These are phyloP conservation scores for Penicillium psychrosexuale DNA, from an alignment of 2,329 filamentous ascomycete genomes.

Conservation along the genomic window DNA sequence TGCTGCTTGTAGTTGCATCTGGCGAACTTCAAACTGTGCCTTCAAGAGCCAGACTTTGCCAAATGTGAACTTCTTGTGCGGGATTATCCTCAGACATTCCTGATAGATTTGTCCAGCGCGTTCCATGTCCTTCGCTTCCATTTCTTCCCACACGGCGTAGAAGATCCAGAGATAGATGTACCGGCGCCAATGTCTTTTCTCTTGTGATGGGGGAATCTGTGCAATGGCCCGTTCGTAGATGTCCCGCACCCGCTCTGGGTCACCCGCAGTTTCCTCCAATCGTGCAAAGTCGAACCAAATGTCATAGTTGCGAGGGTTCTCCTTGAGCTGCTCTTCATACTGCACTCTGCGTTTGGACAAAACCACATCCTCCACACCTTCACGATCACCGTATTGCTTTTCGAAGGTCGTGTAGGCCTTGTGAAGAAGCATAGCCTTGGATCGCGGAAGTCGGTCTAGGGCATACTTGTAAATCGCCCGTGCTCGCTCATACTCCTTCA, in stretches of 20 bases:
- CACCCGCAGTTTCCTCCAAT: conserved; percentile 80
- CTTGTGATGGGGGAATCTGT: conserved; percentile 88
- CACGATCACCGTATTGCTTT: conserved; percentile 91
- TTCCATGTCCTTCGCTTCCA: conserved; percentile 72
- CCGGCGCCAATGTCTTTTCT: conserved; percentile 94
- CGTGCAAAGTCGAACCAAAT: conserved; percentile 94
- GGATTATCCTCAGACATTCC: conserved; percentile 80
- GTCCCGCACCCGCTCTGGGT: conserved; percentile 80
- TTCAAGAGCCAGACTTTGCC: conserved; percentile 94
- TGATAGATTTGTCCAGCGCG: conserved; percentile 87
- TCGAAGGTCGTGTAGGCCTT: conserved; percentile 97
- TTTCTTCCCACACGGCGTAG: conserved; percentile 93
- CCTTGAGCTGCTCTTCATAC: conserved; percentile 91
- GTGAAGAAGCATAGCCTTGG: conserved; percentile 78
- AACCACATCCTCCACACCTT: conserved; percentile 93
- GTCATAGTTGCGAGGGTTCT: conserved; percentile 96
- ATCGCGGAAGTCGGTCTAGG: conserved; percentile 83
- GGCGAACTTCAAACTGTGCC: conserved; percentile 88
- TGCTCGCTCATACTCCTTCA: conserved; percentile 92
- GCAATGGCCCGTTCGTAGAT: conserved; percentile 95
- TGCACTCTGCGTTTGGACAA: conserved; percentile 88
- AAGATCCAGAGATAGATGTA: conserved; percentile 99
- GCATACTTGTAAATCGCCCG: conserved; percentile 97
- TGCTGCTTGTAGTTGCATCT: conserved; percentile 73
- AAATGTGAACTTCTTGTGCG: conserved; percentile 96